A percentile compares a stretch with the other conserved stretches of the same genome.
Conservation (phyloP, 371 early-diverging fungal species). For the Mortierella sp. region DNA sequence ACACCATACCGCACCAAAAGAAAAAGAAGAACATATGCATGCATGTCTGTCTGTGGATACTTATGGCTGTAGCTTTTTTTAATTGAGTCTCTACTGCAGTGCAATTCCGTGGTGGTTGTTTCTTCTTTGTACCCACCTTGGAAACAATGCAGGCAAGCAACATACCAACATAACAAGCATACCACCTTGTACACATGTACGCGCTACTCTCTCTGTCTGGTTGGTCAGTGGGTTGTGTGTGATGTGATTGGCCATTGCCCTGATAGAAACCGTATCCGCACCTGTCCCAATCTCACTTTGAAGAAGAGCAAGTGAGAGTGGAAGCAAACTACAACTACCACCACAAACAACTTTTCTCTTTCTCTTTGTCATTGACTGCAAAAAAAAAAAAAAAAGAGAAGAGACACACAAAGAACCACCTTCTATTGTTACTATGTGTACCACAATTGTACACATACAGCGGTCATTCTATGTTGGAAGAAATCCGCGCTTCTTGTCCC, state of each 20-base stretch:
- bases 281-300: neutral
- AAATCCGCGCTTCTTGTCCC: neutral
- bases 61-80: too few relatives aligned
- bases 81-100: too few relatives aligned
- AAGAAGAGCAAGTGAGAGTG: too few relatives aligned
- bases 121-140: too few relatives aligned
- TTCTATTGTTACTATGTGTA: neutral
- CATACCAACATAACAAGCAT: neutral
- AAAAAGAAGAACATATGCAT: too few relatives aligned
- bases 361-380: neutral
- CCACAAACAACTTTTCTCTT: neutral
- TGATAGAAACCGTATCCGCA: constrained; percentile 1
- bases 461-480: neutral
- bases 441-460: neutral
- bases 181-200: too few relatives aligned
- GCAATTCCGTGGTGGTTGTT: too few relatives aligned
- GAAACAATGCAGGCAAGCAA: too few relatives aligned
- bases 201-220: too few relatives aligned
- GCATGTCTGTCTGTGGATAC: neutral
- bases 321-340: neutral
- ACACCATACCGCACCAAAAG: neutral
- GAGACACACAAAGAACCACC: neutral
- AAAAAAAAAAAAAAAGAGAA: too few relatives aligned
- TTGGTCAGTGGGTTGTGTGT: too few relatives aligned
- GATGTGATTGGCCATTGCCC: neutral